These are phyloP conservation scores for Flammula alnicola DNA, from an alignment of 1,284 basidiomycete genomes.

Conservation along the genomic window DNA sequence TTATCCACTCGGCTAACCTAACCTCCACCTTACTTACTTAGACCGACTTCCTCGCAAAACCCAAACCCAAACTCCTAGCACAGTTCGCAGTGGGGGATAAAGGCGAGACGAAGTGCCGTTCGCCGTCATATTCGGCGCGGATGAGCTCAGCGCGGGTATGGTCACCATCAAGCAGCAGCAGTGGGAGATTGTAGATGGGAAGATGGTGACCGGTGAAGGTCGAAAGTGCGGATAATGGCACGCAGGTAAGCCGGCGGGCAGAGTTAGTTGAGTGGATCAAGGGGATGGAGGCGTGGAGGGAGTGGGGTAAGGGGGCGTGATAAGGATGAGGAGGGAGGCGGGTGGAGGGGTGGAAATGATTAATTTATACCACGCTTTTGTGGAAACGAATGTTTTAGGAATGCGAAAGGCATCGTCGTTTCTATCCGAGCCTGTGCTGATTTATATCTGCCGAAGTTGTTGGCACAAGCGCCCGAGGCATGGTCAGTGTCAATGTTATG, in stretches of 20 bases:
- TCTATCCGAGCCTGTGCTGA: no score
- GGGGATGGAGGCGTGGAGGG: constrained; percentile 25
- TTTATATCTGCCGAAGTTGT: no score
- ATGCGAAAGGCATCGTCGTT: no score
- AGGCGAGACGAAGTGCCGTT: constrained; percentile 91
- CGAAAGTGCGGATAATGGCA: constrained; percentile 64
- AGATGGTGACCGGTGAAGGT: constrained; percentile 75
- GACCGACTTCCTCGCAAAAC: constrained; percentile 94
- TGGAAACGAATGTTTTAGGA: no score
- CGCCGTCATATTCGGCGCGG: constrained; percentile 87
- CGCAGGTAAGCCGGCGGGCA: constrained; percentile 60
- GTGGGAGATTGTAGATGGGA: constrained; percentile 51
- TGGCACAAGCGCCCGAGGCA: no score
- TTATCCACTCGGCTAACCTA: no score
- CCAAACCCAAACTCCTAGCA: constrained; percentile 82
- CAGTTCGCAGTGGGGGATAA: constrained; percentile 91
- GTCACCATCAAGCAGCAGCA: constrained; percentile 91
- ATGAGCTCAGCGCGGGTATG: constrained; percentile 82
- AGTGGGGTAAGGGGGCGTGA: constrained; percentile 16
- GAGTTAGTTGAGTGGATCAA: constrained; percentile 77
- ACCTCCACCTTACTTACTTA: no score
- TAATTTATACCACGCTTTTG: no score
- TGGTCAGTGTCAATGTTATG: no score
- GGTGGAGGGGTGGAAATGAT: no score
- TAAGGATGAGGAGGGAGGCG: no score